These are phyloP conservation scores for Ceriops zippeliana DNA, from an alignment of 345 rosid species.

Conservation along the genomic window DNA sequence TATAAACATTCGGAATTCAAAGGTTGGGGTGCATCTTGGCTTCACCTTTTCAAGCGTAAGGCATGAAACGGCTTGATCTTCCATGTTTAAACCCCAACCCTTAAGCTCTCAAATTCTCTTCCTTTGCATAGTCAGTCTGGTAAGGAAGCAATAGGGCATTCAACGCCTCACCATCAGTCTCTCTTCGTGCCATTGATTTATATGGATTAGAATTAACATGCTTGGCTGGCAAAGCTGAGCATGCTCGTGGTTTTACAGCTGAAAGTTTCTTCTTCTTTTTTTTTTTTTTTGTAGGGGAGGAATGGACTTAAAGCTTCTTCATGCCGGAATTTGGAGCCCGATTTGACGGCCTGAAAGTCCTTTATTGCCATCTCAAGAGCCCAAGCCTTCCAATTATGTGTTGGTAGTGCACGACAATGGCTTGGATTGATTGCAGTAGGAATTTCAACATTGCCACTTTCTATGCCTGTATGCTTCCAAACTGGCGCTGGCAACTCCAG, in stretches of 20 bases:
- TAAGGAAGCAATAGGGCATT: too few species aligned
- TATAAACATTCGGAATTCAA: neutral
- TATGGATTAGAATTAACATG: too few species aligned
- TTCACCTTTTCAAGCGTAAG: neutral
- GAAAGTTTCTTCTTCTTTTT: too few species aligned
- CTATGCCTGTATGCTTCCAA: too few species aligned
- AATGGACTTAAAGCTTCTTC: slow-evolving; percentile 5
- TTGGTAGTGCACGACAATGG: too few species aligned
- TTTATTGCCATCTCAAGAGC: too few species aligned
- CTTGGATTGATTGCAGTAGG: neutral
- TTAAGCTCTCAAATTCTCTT: neutral
- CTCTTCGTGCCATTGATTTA: too few species aligned
- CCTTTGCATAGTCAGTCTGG: neutral
- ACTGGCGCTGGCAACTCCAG: too few species aligned
- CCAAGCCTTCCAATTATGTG: too few species aligned
- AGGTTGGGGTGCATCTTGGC: neutral
- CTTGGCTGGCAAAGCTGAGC: too few species aligned
- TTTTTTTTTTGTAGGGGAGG: neutral
- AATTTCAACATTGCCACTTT: neutral
- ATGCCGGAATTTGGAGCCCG: neutral
- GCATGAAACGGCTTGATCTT: slow-evolving; percentile 1
- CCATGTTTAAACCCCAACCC: neutral
- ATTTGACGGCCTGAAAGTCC: neutral
- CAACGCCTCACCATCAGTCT: too few species aligned
- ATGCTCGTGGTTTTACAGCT: too few species aligned